These are phyloP conservation scores for Solanum tacnaense DNA, from an alignment of 257 asterid genomes.

Conservation along the genomic window DNA sequence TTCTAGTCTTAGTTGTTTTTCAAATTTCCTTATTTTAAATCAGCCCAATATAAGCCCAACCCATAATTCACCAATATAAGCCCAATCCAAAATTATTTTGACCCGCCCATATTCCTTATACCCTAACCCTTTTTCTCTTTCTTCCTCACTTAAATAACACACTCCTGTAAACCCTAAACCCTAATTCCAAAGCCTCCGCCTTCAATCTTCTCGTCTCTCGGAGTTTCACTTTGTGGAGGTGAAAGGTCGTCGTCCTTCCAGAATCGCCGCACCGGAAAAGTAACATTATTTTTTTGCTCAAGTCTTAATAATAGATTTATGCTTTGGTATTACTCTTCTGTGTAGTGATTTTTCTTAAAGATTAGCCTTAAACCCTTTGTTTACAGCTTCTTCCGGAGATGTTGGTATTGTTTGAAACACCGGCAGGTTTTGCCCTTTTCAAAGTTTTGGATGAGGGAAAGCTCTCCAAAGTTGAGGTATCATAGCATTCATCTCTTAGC, in stretches of 20 bases:
- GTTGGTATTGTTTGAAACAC: constrained; percentile 45
- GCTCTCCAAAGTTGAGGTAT: constrained; percentile 48
- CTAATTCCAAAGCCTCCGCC: not conserved
- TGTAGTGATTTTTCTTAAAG: not conserved
- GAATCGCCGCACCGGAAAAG: not conserved
- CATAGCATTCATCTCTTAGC: not conserved
- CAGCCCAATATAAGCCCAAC: not conserved
- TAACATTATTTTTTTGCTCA: not conserved
- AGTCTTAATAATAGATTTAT: not conserved
- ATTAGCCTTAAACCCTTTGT: accelerated
- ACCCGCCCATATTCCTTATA: not conserved
- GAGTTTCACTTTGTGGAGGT: not conserved
- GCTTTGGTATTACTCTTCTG: not conserved
- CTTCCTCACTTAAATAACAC: not conserved
- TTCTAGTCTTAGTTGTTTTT: not conserved
- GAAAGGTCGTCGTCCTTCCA: not conserved
- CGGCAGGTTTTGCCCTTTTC: constrained; percentile 55
- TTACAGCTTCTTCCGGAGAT: not conserved
- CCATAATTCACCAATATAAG: not conserved
- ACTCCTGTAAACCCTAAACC: not conserved
- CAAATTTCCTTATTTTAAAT: not conserved
- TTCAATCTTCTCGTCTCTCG: not conserved
- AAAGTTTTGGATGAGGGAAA: constrained; percentile 54
- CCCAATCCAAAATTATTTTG: not conserved
- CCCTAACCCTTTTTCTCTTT: not conserved